Evolutionary conservation across 768 basidiomycete species (phyloP).

Genomic region (Xerocomellus intermedius): DNA sequence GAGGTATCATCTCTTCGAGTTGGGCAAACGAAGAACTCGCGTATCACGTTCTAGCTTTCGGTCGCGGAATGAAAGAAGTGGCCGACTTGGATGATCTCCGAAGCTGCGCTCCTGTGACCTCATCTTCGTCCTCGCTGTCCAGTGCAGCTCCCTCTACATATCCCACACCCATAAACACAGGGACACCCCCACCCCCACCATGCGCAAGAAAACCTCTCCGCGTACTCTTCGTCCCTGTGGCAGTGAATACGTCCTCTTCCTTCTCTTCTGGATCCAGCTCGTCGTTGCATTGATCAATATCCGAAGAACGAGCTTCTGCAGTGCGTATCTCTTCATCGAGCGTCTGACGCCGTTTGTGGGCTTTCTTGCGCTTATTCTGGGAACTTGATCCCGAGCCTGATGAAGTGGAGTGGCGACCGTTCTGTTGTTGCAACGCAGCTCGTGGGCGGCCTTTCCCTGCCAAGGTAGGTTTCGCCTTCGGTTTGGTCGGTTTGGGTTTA

Average conservation of each 20-base stretch:
- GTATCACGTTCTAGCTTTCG: slow-evolving; percentile 17
- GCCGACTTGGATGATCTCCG: slow-evolving; percentile 8
- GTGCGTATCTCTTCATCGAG: slow-evolving; percentile 65
- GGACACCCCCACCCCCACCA: slow-evolving; percentile 69
- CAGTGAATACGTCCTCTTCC: slow-evolving; percentile 48
- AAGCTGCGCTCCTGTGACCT: background rate
- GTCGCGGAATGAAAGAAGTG: slow-evolving; percentile 27
- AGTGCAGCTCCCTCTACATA: slow-evolving; percentile 56
- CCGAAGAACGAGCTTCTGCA: slow-evolving; percentile 39
- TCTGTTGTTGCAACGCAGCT: background rate
- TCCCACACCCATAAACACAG: slow-evolving; percentile 70
- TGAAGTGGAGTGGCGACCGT: background rate
- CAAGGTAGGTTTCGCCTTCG: slow-evolving; percentile 16
- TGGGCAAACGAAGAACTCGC: background rate
- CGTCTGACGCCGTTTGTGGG: slow-evolving; percentile 45
- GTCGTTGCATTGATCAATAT: slow-evolving; percentile 34
- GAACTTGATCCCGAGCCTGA: slow-evolving; percentile 13
- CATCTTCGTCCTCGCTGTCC: slow-evolving; percentile 20
- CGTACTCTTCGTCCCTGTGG: slow-evolving; percentile 54
- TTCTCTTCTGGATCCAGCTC: slow-evolving; percentile 38
- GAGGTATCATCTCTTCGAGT: slow-evolving; percentile 8
- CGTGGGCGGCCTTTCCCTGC: slow-evolving; percentile 20
- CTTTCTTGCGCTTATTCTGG: slow-evolving; percentile 21
- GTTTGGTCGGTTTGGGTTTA: slow-evolving; percentile 9
- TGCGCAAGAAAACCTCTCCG: slow-evolving; percentile 64